Evolutionary conservation across 495 filamentous ascomycete genomes (phyloP).

Genomic region (Barbatosphaeria neglecta): DNA sequence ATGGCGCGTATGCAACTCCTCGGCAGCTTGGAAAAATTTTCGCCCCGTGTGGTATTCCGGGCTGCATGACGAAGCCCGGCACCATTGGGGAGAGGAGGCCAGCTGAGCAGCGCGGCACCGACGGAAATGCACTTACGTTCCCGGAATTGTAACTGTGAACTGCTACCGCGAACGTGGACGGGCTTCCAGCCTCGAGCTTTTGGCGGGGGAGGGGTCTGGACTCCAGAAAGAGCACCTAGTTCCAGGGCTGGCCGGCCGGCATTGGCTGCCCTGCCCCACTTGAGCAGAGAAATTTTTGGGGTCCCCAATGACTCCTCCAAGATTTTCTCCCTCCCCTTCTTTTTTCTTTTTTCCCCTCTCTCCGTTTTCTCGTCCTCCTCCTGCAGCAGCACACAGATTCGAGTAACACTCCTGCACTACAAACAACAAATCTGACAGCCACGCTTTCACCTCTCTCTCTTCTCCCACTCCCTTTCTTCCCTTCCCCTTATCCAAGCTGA

Average conservation of each 20-base stretch:
- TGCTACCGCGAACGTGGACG: too few relatives aligned
- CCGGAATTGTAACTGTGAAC: too few relatives aligned
- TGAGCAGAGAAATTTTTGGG: constrained; percentile 2
- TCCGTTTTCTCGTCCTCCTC: constrained; percentile 1
- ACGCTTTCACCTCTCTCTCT: constrained; percentile 2
- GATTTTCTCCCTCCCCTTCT: constrained; percentile 7
- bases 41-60: too few relatives aligned
- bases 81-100: too few relatives aligned
- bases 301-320: constrained; percentile 2
- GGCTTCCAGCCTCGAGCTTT: too few relatives aligned
- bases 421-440: too few relatives aligned
- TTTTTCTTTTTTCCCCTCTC: constrained; percentile 6
- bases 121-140: too few relatives aligned
- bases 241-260: not conserved
- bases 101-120: too few relatives aligned
- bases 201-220: too few relatives aligned
- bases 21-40: not conserved
- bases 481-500: constrained; percentile 11
- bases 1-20: too few relatives aligned
- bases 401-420: not conserved
- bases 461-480: not conserved
- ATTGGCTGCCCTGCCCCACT: not conserved
- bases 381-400: not conserved
- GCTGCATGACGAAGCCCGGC: too few relatives aligned
- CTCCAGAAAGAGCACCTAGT: too few relatives aligned